Percentiles rank a stretch among this genome's conserved stretches.
Evolutionary conservation across 371 early-diverging fungal species (phyloP).

Genomic region (Vairimorpha necatrix): DNA sequence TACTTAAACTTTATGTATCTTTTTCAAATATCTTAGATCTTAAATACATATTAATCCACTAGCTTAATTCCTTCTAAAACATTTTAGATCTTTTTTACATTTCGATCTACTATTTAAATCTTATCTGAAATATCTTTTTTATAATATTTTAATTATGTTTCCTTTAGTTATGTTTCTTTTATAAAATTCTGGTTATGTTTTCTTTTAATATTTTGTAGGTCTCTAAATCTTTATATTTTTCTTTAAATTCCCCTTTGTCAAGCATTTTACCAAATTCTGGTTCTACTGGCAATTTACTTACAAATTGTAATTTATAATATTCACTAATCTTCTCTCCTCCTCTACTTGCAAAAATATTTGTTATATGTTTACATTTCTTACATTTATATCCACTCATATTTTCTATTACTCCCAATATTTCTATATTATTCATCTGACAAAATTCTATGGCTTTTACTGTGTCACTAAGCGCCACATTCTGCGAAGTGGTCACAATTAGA

Average conservation of each 20-base stretch:
- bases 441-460: slow-evolving; percentile 88
- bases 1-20: no score
- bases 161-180: background rate
- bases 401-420: slow-evolving; percentile 86
- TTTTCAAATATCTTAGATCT: no score
- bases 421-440: slow-evolving; percentile 79
- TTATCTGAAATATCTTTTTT: no score
- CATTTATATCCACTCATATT: slow-evolving; percentile 96
- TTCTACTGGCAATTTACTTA: slow-evolving; percentile 46
- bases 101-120: no score
- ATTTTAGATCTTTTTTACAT: no score
- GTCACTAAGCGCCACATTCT: slow-evolving; percentile 87
- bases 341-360: slow-evolving; percentile 52
- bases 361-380: slow-evolving; percentile 69
- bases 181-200: background rate
- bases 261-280: slow-evolving; percentile 15
- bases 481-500: slow-evolving; percentile 90
- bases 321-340: slow-evolving; percentile 58
- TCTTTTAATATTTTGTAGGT: slow-evolving; percentile 21
- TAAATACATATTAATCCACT: no score
- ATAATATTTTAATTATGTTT: background rate
- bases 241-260: slow-evolving; percentile 40
- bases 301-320: slow-evolving; percentile 44
- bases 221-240: background rate
- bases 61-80: no score